Evolutionary conservation across 108 stramenopile species (phyloP), one percentile per base, ranked within the genome.

Genomic region (Nitzschia sp.): DNA sequence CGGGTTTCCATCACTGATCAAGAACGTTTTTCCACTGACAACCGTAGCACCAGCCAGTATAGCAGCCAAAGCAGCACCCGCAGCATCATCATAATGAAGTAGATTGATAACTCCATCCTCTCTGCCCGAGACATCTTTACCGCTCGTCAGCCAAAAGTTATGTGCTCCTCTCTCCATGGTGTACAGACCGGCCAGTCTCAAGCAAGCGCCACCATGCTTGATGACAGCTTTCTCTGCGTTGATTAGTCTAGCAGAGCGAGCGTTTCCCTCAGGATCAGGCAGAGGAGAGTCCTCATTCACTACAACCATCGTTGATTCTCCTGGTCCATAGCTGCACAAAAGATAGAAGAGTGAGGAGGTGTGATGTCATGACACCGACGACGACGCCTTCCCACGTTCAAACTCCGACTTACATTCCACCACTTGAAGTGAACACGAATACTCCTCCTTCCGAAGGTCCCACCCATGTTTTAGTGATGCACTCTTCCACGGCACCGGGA

Each of bases 51-150:
- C 84, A 27, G 45, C 46, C 29, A 26, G 64, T 16, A 95, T 33
- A 0, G 89, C 94, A 16, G 91, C 84, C 23, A 92, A 44, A 35
- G 80, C 85, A 26, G 88, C 73, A 9, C 72, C 58, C 0, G 94
- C 94, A 5, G 94, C 94, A 76, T 95, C 94, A 36, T 95, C 94
- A 57, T 95, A 95, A 72, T 95, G 89, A n/a, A 95, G 63, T 30
- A 89, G 62, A 69, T 95, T 95, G 55, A 95, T 80, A 28, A 95
- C 80, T 3, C 91, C 89, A 76, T 95, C 94, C 8, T 77, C 64
- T 26, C 87, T 58, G n/a, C 94, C 89, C 13, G 73, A 53, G 6
- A 91, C 83, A 41, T 75, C 73, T 38, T 82, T 86, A 16, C 75
- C 75, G 6, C 69, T 73, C 36, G 53, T 80, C 38, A 95, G 53